phyloP scores from a whole-genome alignment of 345 rosid species.

The Capsella bursapastoris region DNA sequence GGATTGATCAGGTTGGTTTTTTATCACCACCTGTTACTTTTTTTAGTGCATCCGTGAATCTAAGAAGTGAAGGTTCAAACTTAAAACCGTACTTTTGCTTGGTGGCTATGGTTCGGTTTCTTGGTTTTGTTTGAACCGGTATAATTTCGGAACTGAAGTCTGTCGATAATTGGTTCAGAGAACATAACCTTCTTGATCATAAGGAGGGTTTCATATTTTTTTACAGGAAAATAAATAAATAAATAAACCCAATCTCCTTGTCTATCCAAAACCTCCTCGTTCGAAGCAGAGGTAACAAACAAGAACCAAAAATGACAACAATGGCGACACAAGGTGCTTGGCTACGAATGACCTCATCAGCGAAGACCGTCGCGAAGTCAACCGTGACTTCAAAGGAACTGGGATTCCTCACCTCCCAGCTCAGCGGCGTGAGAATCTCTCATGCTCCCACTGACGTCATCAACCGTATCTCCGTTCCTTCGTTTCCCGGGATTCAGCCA shows the following conservation, averaged over 20 bases:
- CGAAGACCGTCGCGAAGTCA: slow-evolving; percentile 28
- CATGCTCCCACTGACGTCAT: slow-evolving; percentile 25
- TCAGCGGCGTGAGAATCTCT: slow-evolving; percentile 68
- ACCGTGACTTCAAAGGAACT: slow-evolving; percentile 43
- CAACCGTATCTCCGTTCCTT: slow-evolving; percentile 49
- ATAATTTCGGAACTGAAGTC: neutral
- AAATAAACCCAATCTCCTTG: slow-evolving; percentile 32
- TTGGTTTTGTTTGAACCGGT: slow-evolving; percentile 12
- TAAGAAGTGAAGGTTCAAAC: neutral
- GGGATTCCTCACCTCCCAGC: slow-evolving; percentile 68
- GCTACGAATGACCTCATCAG: slow-evolving; percentile 44
- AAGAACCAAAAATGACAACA: slow-evolving; percentile 40
- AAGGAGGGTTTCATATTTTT: neutral
- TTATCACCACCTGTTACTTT: slow-evolving; percentile 11
- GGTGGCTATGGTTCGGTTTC: neutral
- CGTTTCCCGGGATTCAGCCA: slow-evolving; percentile 58
- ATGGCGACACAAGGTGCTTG: slow-evolving; percentile 49
- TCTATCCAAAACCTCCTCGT: slow-evolving; percentile 30
- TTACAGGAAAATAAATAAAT: neutral
- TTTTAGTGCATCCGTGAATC: slow-evolving; percentile 17
- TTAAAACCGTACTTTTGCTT: neutral
- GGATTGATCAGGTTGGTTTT: slow-evolving; percentile 24
- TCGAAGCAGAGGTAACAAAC: slow-evolving; percentile 1
- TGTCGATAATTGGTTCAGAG: neutral
- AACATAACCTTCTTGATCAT: neutral